Evolutionary conservation across 2,329 filamentous ascomycete genomes (phyloP).

Genomic region (Kalmusia sp.): DNA sequence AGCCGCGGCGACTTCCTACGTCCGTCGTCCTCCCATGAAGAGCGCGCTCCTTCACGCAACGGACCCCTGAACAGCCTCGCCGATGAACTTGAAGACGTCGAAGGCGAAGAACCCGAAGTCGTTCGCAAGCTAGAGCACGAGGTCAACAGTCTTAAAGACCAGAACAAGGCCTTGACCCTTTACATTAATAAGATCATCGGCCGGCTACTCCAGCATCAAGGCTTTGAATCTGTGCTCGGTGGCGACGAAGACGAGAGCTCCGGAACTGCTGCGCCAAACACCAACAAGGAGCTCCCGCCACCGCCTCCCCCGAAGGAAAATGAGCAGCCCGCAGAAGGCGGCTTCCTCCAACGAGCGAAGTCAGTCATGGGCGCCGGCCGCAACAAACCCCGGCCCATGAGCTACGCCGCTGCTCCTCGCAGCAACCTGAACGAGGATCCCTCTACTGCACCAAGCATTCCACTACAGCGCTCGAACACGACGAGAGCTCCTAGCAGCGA

Average conservation of each 20-base stretch:
- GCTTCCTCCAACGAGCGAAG: slow-evolving; percentile 65
- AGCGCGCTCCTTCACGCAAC: slow-evolving; percentile 41
- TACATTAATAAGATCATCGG: slow-evolving; percentile 99
- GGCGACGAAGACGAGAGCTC: slow-evolving; percentile 63
- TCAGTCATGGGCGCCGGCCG: slow-evolving; percentile 57
- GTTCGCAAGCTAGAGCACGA: slow-evolving; percentile 78
- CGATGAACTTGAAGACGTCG: slow-evolving; percentile 80
- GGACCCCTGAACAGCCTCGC: slow-evolving; percentile 59
- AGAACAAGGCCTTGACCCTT: slow-evolving; percentile 95
- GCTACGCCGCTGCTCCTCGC: slow-evolving; percentile 44
- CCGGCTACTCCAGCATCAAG: slow-evolving; percentile 88
- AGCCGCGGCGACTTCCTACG: slow-evolving; percentile 81
- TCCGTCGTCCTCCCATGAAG: slow-evolving; percentile 44
- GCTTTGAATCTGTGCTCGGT: slow-evolving; percentile 92
- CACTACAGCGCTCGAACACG: slow-evolving; percentile 66
- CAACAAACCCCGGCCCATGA: slow-evolving; percentile 54
- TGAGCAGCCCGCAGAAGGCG: slow-evolving; percentile 49
- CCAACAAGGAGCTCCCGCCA: slow-evolving; percentile 84
- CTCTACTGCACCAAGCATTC: slow-evolving; percentile 77
- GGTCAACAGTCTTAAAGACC: slow-evolving; percentile 80
- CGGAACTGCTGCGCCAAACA: slow-evolving; percentile 53
- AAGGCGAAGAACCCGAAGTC: slow-evolving; percentile 54
- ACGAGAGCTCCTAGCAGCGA: slow-evolving; percentile 34
- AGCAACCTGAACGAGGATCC: slow-evolving; percentile 62
- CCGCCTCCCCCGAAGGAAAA: slow-evolving; percentile 68